Evolutionary conservation across 371 early-diverging fungal species (phyloP), one percentile per base, ranked within the genome.

Genomic region (Mucor lusitanicus): DNA sequence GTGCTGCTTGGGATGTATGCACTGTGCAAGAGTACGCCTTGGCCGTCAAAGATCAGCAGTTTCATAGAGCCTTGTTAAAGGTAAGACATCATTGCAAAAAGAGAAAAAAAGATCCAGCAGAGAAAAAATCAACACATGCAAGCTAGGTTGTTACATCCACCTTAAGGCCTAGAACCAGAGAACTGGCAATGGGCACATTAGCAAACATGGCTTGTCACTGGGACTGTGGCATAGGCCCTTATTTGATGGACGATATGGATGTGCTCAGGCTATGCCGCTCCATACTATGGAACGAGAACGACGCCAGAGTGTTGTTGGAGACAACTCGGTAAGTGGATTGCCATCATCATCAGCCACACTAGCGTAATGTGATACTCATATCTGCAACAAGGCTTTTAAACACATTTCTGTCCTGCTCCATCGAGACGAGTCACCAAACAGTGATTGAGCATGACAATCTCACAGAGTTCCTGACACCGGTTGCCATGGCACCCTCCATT

Each of bases 151-250:
- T 72, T 27, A 76, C 77, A 6, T 63, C 44, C 3, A 82, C 80
- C 17, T 33, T 55, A 46, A 63, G 83, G 56, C 50, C 65, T 9
- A 67, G 83, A 53, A 76, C 80, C 33, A 72, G 80, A 64, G 83
- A 82, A 57, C 23, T 82, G 39, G 73, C 77, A 0, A 63, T 82
- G 68, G 83, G 83, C 7, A 68, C 75, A 42, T 55, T 82, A 13
- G 83, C 83, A 0, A 82, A 78, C 40, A 61, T 82, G 56, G 78
- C 83, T 17, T 76, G 72, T 61, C 80, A 82, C 59, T 78, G 78
- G 76, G 74, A 75, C 12, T 35, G 33, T 35, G 77, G 77, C 5
- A 63, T 78, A 27, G 71, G 74, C 1, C 61, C 74, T 35, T 54
- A 53, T 37, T 50, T 80, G 21, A 32, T 73, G 1, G 60, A 76